Evolutionary conservation across 805 yeast genomes (phyloP).

Genomic region (Monosporozyma aquatica): DNA sequence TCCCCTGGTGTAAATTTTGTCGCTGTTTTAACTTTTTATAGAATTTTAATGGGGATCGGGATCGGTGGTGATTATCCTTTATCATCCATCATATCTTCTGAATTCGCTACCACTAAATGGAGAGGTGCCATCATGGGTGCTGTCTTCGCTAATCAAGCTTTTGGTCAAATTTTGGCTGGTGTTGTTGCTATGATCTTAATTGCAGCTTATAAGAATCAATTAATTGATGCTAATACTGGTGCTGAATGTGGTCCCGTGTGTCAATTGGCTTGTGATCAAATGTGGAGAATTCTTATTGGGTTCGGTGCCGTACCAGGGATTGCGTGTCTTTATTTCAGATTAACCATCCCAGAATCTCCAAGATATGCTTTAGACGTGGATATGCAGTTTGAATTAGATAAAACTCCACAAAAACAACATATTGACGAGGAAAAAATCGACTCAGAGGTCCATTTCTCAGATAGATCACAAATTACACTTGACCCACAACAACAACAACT

Average conservation of each 20-base stretch:
- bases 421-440: background rate
- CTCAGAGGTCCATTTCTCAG: conserved; percentile 37
- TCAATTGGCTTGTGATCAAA: conserved; percentile 74
- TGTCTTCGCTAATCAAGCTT: conserved; percentile 92
- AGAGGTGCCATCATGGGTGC: conserved; percentile 98
- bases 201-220: conserved; percentile 61
- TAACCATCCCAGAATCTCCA: conserved; percentile 92
- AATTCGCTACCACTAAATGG: conserved; percentile 90
- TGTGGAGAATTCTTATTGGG: conserved; percentile 90
- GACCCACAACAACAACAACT: background rate
- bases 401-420: background rate
- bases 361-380: conserved; percentile 76
- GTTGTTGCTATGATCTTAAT: conserved; percentile 68
- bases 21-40: conserved; percentile 65
- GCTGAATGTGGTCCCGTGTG: conserved; percentile 58
- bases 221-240: conserved; percentile 45
- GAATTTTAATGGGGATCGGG: conserved; percentile 91
- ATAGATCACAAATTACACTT: background rate
- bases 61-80: conserved; percentile 96
- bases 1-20: conserved; percentile 65
- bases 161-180: conserved; percentile 90
- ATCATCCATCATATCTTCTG: conserved; percentile 87
- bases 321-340: conserved; percentile 79
- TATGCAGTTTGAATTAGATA: conserved; percentile 20
- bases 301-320: conserved; percentile 86